Evolutionary conservation across 2,329 filamentous ascomycete genomes (phyloP).

Genomic region (Aspergillus viridinutans): DNA sequence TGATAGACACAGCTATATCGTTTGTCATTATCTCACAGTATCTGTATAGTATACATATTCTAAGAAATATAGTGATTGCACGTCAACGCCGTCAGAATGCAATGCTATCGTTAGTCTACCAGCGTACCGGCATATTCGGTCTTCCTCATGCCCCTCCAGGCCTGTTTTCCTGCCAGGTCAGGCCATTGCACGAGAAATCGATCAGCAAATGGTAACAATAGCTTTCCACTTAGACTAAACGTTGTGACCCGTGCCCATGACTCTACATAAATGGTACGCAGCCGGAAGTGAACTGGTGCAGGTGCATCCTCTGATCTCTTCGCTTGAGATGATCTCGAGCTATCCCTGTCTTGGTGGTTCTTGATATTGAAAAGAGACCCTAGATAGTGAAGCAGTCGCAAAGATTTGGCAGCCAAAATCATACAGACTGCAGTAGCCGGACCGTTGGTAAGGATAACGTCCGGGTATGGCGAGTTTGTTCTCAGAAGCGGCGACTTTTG

Average conservation of each 20-base stretch:
- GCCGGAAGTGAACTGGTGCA: slow-evolving; percentile 45
- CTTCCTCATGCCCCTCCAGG: slow-evolving; percentile 36
- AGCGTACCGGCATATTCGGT: slow-evolving; percentile 38
- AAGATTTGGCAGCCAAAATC: slow-evolving; percentile 52
- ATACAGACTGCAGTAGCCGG: slow-evolving; percentile 84
- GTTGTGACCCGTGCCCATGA: slow-evolving; percentile 83
- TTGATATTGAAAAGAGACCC: slow-evolving; percentile 8
- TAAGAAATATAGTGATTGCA: background rate
- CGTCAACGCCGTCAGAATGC: background rate
- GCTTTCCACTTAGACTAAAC: slow-evolving; percentile 76
- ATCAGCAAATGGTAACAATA: slow-evolving; percentile 70
- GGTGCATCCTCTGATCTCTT: slow-evolving; percentile 9
- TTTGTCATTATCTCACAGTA: background rate
- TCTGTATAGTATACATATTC: background rate
- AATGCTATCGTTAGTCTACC: slow-evolving; percentile 25
- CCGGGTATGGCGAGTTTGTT: slow-evolving; percentile 52
- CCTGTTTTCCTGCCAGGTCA: slow-evolving; percentile 49
- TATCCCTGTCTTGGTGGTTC: slow-evolving; percentile 5
- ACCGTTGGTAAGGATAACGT: slow-evolving; percentile 80
- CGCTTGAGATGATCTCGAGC: background rate
- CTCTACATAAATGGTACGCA: slow-evolving; percentile 82
- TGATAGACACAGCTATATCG: background rate
- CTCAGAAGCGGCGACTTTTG: slow-evolving; percentile 21
- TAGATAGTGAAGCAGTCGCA: slow-evolving; percentile 49
- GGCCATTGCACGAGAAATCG: slow-evolving; percentile 80